Percentiles rank a stretch among this genome's conserved stretches.
Evolutionary conservation across 352 stramenopile genomes (phyloP).

Genomic region (Phytophthora colocasiae): DNA sequence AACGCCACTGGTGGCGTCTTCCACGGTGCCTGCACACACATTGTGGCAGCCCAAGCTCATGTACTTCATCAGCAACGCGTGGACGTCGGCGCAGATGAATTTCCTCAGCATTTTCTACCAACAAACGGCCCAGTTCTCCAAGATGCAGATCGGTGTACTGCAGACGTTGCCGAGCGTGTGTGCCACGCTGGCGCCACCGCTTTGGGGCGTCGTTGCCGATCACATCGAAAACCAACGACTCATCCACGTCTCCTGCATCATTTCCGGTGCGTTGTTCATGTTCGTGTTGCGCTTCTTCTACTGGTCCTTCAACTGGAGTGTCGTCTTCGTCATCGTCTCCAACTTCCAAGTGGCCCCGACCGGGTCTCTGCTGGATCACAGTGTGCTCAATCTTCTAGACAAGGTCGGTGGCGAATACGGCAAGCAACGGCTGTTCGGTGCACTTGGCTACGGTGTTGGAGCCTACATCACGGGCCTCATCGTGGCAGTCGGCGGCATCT

Average conservation of each 20-base stretch:
- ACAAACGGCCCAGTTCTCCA: constrained; percentile 66
- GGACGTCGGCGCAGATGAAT: constrained; percentile 74
- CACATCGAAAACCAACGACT: constrained; percentile 65
- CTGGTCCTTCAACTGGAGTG: constrained; percentile 58
- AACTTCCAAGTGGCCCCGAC: constrained; percentile 74
- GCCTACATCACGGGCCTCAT: constrained; percentile 79
- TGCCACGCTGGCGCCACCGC: constrained; percentile 69
- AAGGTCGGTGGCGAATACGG: constrained; percentile 81
- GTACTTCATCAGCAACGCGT: constrained; percentile 74
- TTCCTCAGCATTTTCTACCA: constrained; percentile 83
- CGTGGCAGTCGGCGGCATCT: constrained; percentile 63
- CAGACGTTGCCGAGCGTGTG: constrained; percentile 74
- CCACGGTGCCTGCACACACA: constrained; percentile 2
- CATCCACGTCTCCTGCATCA: constrained; percentile 69
- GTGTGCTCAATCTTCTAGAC: constrained; percentile 69
- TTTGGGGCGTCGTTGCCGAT: constrained; percentile 81
- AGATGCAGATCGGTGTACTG: constrained; percentile 80
- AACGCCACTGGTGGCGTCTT: constrained; percentile 31
- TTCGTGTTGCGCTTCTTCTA: constrained; percentile 64
- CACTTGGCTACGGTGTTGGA: constrained; percentile 66
- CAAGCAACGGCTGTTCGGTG: constrained; percentile 84
- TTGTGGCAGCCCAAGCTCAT: constrained; percentile 80
- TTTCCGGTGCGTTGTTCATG: constrained; percentile 64
- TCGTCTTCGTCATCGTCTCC: constrained; percentile 59
- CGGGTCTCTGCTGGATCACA: constrained; percentile 75